Percentiles rank a stretch among this genome's conserved stretches.
Evolutionary conservation across 2,329 filamentous ascomycete genomes (phyloP).

Genomic region (Colletotrichum sp.): DNA sequence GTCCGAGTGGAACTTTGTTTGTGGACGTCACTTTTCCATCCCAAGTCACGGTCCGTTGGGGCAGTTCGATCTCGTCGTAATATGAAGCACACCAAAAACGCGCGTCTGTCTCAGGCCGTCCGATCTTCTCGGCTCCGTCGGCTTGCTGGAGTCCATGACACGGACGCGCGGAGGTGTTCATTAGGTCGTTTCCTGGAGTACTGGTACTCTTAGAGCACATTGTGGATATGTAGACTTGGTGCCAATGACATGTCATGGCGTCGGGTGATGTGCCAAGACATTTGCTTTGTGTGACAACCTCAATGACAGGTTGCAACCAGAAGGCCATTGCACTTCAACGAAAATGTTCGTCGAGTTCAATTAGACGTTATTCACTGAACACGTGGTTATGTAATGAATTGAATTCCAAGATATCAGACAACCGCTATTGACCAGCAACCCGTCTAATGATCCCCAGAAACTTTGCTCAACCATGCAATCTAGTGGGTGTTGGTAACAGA

Average conservation of each 20-base stretch:
- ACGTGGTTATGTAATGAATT: neutral
- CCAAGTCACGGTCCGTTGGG: neutral
- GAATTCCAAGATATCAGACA: neutral
- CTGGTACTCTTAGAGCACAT: neutral
- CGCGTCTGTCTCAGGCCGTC: neutral
- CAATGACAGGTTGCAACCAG: neutral
- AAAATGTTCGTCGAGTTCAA: neutral
- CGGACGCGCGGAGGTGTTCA: neutral
- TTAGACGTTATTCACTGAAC: neutral
- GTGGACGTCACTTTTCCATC: neutral
- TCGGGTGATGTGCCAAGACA: neutral
- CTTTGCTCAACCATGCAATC: too few relatives aligned
- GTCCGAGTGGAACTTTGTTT: neutral
- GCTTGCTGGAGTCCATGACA: neutral
- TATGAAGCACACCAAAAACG: neutral
- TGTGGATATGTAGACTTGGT: neutral
- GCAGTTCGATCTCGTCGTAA: neutral
- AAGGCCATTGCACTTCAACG: neutral
- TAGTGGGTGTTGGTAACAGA: conserved; percentile 13
- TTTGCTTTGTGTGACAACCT: neutral
- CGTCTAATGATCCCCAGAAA: neutral
- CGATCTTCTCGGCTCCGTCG: neutral
- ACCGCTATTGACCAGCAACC: neutral
- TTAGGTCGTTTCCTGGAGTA: neutral
- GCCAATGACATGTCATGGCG: neutral